Conservation (phyloP, 176 grass and related monocot species). For the Bromus sterilis region DNA sequence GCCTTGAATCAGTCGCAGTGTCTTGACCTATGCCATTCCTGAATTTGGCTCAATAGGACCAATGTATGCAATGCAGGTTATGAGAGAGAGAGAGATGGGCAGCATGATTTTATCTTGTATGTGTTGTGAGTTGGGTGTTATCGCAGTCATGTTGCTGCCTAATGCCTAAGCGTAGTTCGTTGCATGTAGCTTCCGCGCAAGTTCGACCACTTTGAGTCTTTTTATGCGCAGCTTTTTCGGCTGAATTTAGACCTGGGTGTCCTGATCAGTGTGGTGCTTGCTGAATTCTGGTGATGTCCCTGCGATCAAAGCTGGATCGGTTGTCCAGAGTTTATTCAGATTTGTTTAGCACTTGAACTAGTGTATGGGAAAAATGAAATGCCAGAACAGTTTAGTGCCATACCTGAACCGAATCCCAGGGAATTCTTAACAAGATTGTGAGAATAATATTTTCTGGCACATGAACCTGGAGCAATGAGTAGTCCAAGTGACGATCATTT, state of each 20-base stretch:
- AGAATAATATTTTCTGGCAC: slow-evolving; percentile 21
- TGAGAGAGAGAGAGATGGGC: slow-evolving; percentile 1
- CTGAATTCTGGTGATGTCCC: not conserved
- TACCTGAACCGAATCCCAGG: not conserved
- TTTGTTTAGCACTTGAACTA: no score
- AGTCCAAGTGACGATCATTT: not conserved
- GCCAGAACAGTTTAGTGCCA: not conserved
- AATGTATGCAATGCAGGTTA: not conserved
- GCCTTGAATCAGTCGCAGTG: no score
- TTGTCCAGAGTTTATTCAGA: no score
- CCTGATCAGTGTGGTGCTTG: slow-evolving; percentile 9
- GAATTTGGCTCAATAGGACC: no score
- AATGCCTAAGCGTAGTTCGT: no score
- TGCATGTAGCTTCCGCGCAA: no score
- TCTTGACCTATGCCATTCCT: no score
- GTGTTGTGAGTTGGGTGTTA: slow-evolving; percentile 26
- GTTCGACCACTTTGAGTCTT: no score
- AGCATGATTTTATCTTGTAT: slow-evolving; percentile 6
- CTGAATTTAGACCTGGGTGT: slow-evolving; percentile 5
- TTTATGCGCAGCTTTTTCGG: no score
- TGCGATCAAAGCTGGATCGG: no score
- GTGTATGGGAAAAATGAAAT: not conserved
- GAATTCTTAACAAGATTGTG: not conserved
- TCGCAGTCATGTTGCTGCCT: not conserved
- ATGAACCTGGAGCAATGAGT: not conserved